Evolutionary conservation across 257 asterid species (phyloP), one percentile per base, ranked within the genome.

Genomic region (Petunia axillaris): DNA sequence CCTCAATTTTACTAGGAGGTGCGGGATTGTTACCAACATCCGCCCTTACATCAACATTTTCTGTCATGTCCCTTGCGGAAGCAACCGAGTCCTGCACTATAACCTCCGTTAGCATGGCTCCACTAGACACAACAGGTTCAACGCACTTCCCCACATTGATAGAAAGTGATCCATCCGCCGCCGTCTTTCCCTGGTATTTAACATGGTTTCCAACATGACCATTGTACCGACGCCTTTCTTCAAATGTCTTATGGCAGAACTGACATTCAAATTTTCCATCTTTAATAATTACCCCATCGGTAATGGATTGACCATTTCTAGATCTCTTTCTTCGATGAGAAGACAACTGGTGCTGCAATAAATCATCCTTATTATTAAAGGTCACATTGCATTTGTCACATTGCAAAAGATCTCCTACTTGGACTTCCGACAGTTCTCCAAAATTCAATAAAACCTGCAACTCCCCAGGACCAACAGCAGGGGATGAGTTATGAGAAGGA

Each of bases 181-280:
- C 81, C 85, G 65, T 52, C 86, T 86, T 90, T 64, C 75, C 86
- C 63, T 88, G 95, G 83, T 81, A 81, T 83, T 88, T 90, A 77
- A 89, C 93, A 80, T 90, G 97, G 81, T 90, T 82, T 58, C 93
- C 94, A 81, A 90, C 80, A 85, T 93, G 98, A 81, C 94, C 97
- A 82, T 89, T 90, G 85, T 87, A 91, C 73, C 91, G 88, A 84
- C 82, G 91, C 81, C 89, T 88, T 85, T 89, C 96, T 16, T 67
- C 76, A 76, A 90, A 90, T 71, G 87, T 84, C 90, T 90, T 91
- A 13, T 88, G 91, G 86, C 97, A 90, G 89, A 93, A 87, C 83
- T 90, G 90, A 78, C 97, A 89, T 76, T 87, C 97, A 62, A 77
- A 92, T 75, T 87, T 90, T 53, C 94, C 94, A 14, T 87, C 95